Conservation (phyloP, 768 basidiomycete genomes). For the Lyophyllum atratum region DNA sequence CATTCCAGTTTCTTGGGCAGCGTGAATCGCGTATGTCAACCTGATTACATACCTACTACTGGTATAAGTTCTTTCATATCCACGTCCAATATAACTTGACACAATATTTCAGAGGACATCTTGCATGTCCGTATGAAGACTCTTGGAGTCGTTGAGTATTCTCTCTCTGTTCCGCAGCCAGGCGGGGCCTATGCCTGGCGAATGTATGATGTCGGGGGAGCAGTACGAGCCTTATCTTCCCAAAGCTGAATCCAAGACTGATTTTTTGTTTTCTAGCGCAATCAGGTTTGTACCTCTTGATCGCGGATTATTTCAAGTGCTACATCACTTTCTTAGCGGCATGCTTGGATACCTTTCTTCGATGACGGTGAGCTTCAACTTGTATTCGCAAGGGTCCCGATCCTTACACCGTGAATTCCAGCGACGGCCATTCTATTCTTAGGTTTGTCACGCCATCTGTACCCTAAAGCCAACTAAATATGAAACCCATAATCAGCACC, state of each 20-base stretch:
- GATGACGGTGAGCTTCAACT: constrained; percentile 62
- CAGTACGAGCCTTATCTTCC: constrained; percentile 46
- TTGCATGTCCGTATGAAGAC: constrained; percentile 82
- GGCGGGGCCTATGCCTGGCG: constrained; percentile 70
- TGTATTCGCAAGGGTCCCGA: neutral
- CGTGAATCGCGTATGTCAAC: constrained; percentile 62
- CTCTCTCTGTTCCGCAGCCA: constrained; percentile 61
- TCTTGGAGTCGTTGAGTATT: constrained; percentile 74
- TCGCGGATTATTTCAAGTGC: neutral
- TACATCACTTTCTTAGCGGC: constrained; percentile 46
- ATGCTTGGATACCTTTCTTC: constrained; percentile 82
- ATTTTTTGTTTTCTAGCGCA: constrained; percentile 39
- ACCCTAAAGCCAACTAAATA: neutral
- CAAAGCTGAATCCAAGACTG: neutral
- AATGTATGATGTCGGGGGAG: constrained; percentile 82
- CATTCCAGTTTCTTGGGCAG: constrained; percentile 62
- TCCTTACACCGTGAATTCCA: constrained; percentile 23
- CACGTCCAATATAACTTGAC: neutral
- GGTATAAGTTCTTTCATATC: constrained; percentile 38
- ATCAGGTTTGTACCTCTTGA: constrained; percentile 47
- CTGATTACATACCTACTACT: constrained; percentile 71
- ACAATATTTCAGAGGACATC: constrained; percentile 59
- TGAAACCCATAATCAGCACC: constrained; percentile 47
- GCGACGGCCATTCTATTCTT: constrained; percentile 84
- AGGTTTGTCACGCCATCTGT: constrained; percentile 23